Base-by-base conservation (phyloP, 345 rosid genomes). In the Citrus unshiu region DNA sequence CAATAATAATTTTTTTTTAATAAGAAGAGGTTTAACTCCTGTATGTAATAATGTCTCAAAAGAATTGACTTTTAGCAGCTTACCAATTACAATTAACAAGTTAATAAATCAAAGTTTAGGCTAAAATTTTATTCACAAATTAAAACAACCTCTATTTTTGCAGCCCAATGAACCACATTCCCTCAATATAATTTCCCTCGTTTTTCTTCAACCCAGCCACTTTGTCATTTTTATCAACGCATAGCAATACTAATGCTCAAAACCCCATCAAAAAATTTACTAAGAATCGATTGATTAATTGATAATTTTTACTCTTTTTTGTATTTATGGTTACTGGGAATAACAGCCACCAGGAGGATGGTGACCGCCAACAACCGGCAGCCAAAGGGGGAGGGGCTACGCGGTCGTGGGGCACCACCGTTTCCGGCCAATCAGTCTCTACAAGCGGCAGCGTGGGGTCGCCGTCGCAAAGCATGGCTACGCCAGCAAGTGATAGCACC, bases 381-480 rank as follows among this genome's bases (percentile, higher is more conserved):
- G 70, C 72, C 1, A 43, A 86, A 9, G 89, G 88, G 40, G 82
- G 88, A 9, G 87, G 83, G n/a, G 85, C 88, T 73, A 76, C 89
- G 19, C 87, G 97, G 90, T 93, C 98, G 46, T 91, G 98, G 96
- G 97, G 97, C 6, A 90, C 93, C 58, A 83, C 89, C 30, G 77
- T 87, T 76, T 94, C 98, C 16, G 98, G 93, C 70, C 95, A 94
- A 80, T 93, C 97, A 40, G 90, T 93, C 29, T 93, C 98, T 34
- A 92, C 97, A 14, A 94, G 98, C 10, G 98, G 98, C 46, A 94
- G 99, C 81, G 91, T 90, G 22, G 99, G 99, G 14, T 96, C 99
- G 1, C 99, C 98, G 1, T 96, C 97, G 82, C 93, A 78, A 69
- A 84, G 87, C 74, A 82, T 86, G 70, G 94, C 95, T 51, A 93